Base-by-base conservation (phyloP, 116 monocot species). In the Dioscorea cayenensis region DNA sequence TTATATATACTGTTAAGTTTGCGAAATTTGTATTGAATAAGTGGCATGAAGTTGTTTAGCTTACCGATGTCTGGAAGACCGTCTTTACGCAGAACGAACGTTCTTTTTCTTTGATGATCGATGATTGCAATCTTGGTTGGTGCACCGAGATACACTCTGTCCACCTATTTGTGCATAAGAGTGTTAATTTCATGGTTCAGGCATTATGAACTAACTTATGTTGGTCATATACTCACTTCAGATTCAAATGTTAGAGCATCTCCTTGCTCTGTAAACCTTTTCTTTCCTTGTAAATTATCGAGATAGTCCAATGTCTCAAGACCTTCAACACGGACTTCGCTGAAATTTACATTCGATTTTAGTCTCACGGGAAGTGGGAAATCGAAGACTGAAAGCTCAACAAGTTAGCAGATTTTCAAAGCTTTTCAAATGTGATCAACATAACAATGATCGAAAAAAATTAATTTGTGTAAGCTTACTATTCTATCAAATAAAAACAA, bases 301-400 rank as follows among this genome's bases (percentile, higher is more conserved):
- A 84, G 64, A 58, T 81, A 87, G 71, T 87, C 79, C 58, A 76
- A 28, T 14, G 87, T 84, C 87, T 87, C 87, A 66, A 87, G 63
- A 51, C 87, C 87, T 77, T 87, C 87, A 18, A 87, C 71, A 4
- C 84, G 75, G 71, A 87, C 79, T 81, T 87, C 87, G 79, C 87
- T 87, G 75, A 28, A 35, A 70, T 7, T 64, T 27, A 36, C 0
- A 3, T 19, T 55, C n/a, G n/a, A 16, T n/a, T 51, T 16, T 18
- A 18, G 55, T 18, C 5, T 18, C 17, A 19, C 1, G n/a, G n/a
- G n/a, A 5, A 3, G 1, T 16, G 55, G 18, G 14, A 55, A 55
- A 55, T 16, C 0, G n/a, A n/a, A 19, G 55, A 55, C 55, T 18
- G 32, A 32, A 32, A 32, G 2, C 32, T 3, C 32, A 32, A 32